Evolutionary conservation across 768 basidiomycete species (phyloP), one percentile per base, ranked within the genome.

Genomic region (Trametes coccinea): DNA sequence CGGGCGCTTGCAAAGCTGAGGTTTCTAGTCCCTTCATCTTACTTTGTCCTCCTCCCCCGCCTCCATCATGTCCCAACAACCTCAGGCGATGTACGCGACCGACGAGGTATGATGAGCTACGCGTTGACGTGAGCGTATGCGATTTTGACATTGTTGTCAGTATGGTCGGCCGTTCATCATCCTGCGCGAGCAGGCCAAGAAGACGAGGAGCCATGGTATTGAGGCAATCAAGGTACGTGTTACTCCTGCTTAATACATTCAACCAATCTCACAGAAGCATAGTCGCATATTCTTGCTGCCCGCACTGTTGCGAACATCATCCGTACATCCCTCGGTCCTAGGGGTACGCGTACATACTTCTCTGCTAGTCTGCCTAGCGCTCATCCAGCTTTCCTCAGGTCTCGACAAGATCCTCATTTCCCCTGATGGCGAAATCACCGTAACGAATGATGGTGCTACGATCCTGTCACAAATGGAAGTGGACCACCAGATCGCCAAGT

Each of bases 381-480:
- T 51, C 43, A 53, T 29, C 40, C 34, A 16, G 41, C 14, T 50
- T 22, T 7, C 29, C 14, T 14, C 63, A 96, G 94, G 96, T 46
- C 84, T 98, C 51, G 93, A 95, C 80, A 95, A 95, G 83, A 93
- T 95, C 70, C 83, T 95, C 68, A 93, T 95, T 67, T 93, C 92
- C 31, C 89, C 95, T 22, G 97, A 98, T 79, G 97, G 97, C 51
- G 97, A 99, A 70, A 98, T 99, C 70, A 98, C 95, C 34, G 96
- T 98, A 40, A 98, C 97, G 13, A 99, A 99, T 76, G 97, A 99
- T 76, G 97, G 97, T 52, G 97, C 97, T 5, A 99, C 97, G 27
- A 99, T 99, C 68, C 80, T 99, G 59, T 86, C 94, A 27, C 96
- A 98, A 79, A 98, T 99, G 95, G 93, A 97, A 75, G 95, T 98